These are phyloP conservation scores for Cantharellus anzutake DNA, from an alignment of 768 basidiomycete species.

Conservation along the genomic window DNA sequence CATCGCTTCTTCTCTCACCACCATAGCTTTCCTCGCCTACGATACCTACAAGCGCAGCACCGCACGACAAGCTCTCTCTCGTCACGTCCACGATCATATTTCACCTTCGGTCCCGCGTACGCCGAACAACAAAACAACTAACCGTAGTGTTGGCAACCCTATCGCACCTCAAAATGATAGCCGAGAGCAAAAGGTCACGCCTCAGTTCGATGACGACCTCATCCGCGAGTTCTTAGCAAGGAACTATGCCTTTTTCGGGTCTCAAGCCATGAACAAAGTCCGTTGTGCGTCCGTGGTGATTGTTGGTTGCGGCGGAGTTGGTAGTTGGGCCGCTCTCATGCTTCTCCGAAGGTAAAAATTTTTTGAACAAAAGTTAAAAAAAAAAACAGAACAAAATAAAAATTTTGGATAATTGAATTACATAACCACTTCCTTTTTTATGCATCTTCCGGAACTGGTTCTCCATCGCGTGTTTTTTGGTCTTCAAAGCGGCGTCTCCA, in stretches of 20 bases:
- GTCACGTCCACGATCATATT: not conserved
- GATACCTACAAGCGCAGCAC: not conserved
- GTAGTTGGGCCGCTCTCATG: constrained; percentile 93
- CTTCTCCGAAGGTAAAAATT: constrained; percentile 63
- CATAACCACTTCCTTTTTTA: no score
- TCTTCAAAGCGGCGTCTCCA: constrained; percentile 42
- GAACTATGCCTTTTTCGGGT: constrained; percentile 89
- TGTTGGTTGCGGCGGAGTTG: constrained; percentile 92
- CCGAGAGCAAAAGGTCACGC: no score
- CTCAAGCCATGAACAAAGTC: constrained; percentile 67
- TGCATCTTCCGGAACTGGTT: not conserved
- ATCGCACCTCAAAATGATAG: no score
- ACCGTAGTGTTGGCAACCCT: no score
- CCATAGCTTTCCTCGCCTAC: not conserved
- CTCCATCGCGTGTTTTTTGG: not conserved
- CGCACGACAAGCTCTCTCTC: not conserved
- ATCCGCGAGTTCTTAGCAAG: constrained; percentile 79
- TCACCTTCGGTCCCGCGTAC: not conserved
- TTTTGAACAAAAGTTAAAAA: not conserved
- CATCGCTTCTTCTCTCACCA: not conserved
- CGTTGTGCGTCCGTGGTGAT: constrained; percentile 61
- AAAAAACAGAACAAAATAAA: not conserved
- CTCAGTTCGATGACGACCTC: constrained; percentile 40
- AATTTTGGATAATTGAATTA: not conserved
- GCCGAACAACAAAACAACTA: not conserved